A percentile compares a stretch with the other conserved stretches of the same genome.
phyloP scores from a whole-genome alignment of 208 protist genomes.

The Blechomonas ayalai region DNA sequence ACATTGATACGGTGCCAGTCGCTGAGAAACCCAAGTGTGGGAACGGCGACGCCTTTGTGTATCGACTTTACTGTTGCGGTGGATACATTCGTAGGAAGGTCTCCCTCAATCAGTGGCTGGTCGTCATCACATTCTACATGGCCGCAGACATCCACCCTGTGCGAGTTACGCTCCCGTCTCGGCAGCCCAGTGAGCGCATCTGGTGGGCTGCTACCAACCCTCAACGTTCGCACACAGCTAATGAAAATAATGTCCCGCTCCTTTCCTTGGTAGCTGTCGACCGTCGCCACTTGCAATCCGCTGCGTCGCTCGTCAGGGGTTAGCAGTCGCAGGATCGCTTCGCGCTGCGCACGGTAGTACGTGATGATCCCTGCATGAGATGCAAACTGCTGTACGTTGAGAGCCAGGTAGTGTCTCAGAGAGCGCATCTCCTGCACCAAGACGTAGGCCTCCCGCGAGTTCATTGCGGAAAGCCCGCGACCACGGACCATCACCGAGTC shows the following conservation, averaged over 20 bases:
- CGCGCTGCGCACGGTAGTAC: slow-evolving; percentile 72
- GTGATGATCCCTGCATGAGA: slow-evolving; percentile 67
- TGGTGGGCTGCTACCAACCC: too few species aligned
- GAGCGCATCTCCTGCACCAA: slow-evolving; percentile 66
- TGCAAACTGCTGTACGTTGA: slow-evolving; percentile 48
- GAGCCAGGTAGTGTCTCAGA: slow-evolving; percentile 35
- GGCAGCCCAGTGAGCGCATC: background rate
- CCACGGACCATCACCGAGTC: slow-evolving; percentile 38
- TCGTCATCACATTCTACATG: too few species aligned
- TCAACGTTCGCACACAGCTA: slow-evolving; percentile 76
- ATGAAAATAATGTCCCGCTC: slow-evolving; percentile 92
- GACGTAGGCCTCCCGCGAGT: slow-evolving; percentile 40
- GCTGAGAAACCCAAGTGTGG: slow-evolving; percentile 80
- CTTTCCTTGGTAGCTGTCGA: slow-evolving; percentile 92
- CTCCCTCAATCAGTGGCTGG: too few species aligned
- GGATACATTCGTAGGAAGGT: too few species aligned
- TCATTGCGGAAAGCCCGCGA: slow-evolving; percentile 26
- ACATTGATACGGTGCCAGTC: slow-evolving; percentile 91
- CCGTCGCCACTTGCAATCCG: slow-evolving; percentile 77
- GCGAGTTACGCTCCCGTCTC: background rate
- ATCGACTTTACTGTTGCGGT: too few species aligned
- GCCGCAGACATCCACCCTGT: background rate
- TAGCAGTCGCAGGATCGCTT: slow-evolving; percentile 31
- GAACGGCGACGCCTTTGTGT: too few species aligned
- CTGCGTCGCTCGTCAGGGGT: slow-evolving; percentile 39